phyloP scores from a whole-genome alignment of 2,329 filamentous ascomycete species.

The Beauveria sp. region DNA sequence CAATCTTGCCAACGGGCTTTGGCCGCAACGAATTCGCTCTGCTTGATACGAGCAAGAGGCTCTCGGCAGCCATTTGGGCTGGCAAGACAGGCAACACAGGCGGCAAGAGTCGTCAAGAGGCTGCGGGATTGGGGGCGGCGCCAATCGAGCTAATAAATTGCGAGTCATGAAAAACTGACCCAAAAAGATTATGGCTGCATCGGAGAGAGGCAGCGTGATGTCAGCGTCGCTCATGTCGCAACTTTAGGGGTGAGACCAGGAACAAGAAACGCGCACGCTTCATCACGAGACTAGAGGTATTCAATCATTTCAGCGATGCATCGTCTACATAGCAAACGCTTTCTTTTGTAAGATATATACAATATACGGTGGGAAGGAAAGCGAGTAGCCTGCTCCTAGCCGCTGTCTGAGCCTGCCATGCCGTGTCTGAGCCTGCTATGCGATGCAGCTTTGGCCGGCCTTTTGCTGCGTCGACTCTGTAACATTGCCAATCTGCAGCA shows the following conservation, averaged over 20 bases:
- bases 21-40: background rate
- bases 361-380: too few relatives aligned
- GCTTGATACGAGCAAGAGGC: background rate
- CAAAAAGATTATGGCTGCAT: background rate
- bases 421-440: background rate
- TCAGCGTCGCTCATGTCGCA: too few relatives aligned
- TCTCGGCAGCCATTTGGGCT: background rate
- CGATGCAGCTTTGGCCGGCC: background rate
- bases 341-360: too few relatives aligned
- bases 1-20: too few relatives aligned
- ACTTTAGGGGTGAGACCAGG: too few relatives aligned
- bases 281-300: too few relatives aligned
- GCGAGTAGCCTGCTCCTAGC: too few relatives aligned
- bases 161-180: background rate
- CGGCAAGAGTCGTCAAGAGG: background rate
- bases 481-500: slow-evolving; percentile 11
- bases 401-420: too few relatives aligned
- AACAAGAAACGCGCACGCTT: too few relatives aligned
- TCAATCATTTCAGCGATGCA: too few relatives aligned
- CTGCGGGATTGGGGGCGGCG: background rate
- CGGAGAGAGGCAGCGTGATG: background rate
- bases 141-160: background rate
- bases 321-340: too few relatives aligned
- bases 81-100: background rate
- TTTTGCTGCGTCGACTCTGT: background rate